Base-by-base conservation (phyloP, 257 asterid genomes). In the Coffea canephora region DNA sequence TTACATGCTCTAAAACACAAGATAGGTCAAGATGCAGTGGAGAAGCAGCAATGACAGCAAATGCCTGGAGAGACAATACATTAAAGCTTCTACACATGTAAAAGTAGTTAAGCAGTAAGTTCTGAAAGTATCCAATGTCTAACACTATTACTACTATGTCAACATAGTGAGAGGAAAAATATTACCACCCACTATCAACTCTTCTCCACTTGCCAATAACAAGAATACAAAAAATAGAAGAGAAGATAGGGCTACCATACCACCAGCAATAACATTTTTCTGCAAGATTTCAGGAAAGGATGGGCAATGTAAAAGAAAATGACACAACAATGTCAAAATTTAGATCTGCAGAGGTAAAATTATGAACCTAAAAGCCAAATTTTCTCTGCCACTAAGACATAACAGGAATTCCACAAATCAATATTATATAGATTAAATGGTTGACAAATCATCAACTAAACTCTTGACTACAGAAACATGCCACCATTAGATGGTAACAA, bases 21-120 rank as follows among this genome's bases (percentile, higher is more conserved):
- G 97, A 91, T 74, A 96, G 87, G 85, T 96, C 94, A 27, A 96
- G 90, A 86, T 92, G 99, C 83, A 96, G 86, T 25, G 95, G 94
- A 90, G 99, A 96, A 80, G 97, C 89, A 31, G 98, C 97, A 86
- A 96, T 96, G 77, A 94, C 97, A 78, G 97, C 92, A 86, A 96
- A 94, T 74, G 99, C 99, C 99, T 96, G 91, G 86, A 85, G 81
- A 74, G 77, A 69, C 64, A 62, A 81, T 61, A 74, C 62, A 64
- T 41, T 67, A 79, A 79, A 45, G 46, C 68, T 70, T 50, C 64
- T 41, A 79, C 31, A 23, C 50, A 72, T 62, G 23, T 64, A 46
- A n/a, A 71, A 1, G 11, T 49, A n/a, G 46, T 18, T 59, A 34
- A 34, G 46, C 54, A 13, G 13, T n/a, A 48, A 18, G 31, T 34